Percentiles rank a stretch among this genome's conserved stretches.
These are phyloP conservation scores for Aspergillus sclerotioniger DNA, from an alignment of 495 filamentous ascomycete species.

Conservation along the genomic window DNA sequence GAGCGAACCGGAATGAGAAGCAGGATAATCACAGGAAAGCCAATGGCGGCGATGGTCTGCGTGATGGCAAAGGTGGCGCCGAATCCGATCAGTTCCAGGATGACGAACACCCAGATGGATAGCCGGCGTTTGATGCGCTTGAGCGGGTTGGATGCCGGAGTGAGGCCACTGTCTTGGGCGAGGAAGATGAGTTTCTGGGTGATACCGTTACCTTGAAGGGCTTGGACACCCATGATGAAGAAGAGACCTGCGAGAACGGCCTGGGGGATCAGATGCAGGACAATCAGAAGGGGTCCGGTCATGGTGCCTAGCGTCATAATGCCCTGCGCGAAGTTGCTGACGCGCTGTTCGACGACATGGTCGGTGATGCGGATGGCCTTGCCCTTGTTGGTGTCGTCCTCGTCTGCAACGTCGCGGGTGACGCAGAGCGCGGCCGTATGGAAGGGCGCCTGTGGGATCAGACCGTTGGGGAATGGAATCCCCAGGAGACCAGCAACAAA, in stretches of 20 bases:
- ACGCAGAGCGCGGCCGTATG: constrained; percentile 84
- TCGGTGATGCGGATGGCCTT: constrained; percentile 60
- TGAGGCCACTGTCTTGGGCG: constrained; percentile 62
- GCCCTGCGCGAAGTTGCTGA: constrained; percentile 82
- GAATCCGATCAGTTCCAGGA: constrained; percentile 75
- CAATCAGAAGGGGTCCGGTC: constrained; percentile 77
- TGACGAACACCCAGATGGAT: constrained; percentile 75
- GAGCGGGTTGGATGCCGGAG: constrained; percentile 64
- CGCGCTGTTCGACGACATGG: constrained; percentile 86
- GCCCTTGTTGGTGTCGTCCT: constrained; percentile 58
- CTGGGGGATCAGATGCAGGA: constrained; percentile 83
- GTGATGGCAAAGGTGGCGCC: constrained; percentile 91
- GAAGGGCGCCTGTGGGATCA: constrained; percentile 92
- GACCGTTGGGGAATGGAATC: constrained; percentile 87
- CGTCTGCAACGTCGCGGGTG: constrained; percentile 58
- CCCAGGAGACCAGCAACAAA: constrained; percentile 80
- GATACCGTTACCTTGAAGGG: constrained; percentile 79
- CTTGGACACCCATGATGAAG: constrained; percentile 90
- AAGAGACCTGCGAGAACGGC: constrained; percentile 87
- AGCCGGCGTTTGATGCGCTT: constrained; percentile 54
- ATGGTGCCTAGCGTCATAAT: constrained; percentile 84
- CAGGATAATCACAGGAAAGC: constrained; percentile 87
- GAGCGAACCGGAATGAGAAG: constrained; percentile 74
- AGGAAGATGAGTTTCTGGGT: constrained; percentile 79
- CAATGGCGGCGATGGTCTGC: constrained; percentile 91